A percentile compares a stretch with the other conserved stretches of the same genome.
phyloP scores from a whole-genome alignment of 2,329 filamentous ascomycete genomes.

The Eutypa lata region DNA sequence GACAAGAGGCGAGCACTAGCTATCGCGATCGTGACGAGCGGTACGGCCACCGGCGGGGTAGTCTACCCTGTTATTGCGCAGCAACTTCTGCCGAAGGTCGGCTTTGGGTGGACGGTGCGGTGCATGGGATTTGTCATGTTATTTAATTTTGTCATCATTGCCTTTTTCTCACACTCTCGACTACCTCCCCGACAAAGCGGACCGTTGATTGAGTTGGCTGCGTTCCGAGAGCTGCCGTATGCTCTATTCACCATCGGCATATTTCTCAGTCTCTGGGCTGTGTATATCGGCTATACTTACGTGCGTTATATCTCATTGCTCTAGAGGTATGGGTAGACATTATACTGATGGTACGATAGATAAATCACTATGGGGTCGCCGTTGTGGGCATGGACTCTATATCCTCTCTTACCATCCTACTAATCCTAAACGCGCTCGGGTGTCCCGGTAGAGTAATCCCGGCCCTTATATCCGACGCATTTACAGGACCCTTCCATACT shows the following conservation, averaged over 20 bases:
- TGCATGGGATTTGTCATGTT: slow-evolving; percentile 38
- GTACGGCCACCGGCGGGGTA: slow-evolving; percentile 34
- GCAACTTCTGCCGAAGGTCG: slow-evolving; percentile 36
- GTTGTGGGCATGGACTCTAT: too few relatives aligned
- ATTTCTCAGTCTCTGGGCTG: slow-evolving; percentile 26
- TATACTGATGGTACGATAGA: too few relatives aligned
- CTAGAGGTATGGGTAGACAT: too few relatives aligned
- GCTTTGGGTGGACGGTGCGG: slow-evolving; percentile 45
- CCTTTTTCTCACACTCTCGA: slow-evolving; percentile 32
- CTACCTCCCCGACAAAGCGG: slow-evolving; percentile 38
- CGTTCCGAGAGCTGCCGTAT: slow-evolving; percentile 42
- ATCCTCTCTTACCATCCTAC: too few relatives aligned
- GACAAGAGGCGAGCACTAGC: slow-evolving; percentile 28
- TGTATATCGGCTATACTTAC: slow-evolving; percentile 16
- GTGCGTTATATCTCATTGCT: too few relatives aligned
- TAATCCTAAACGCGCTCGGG: too few relatives aligned
- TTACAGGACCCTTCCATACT: too few relatives aligned
- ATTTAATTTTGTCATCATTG: slow-evolving; percentile 29
- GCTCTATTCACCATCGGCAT: slow-evolving; percentile 41
- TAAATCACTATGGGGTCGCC: too few relatives aligned
- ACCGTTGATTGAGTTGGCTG: slow-evolving; percentile 39
- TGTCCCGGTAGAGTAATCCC: too few relatives aligned
- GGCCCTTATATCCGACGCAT: too few relatives aligned
- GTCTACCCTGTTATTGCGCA: slow-evolving; percentile 42
- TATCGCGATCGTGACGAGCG: slow-evolving; percentile 31